Percentiles rank a stretch among this genome's conserved stretches.
phyloP scores from a whole-genome alignment of 2,329 filamentous ascomycete genomes.

The Conoideocrella luteorostrata region DNA sequence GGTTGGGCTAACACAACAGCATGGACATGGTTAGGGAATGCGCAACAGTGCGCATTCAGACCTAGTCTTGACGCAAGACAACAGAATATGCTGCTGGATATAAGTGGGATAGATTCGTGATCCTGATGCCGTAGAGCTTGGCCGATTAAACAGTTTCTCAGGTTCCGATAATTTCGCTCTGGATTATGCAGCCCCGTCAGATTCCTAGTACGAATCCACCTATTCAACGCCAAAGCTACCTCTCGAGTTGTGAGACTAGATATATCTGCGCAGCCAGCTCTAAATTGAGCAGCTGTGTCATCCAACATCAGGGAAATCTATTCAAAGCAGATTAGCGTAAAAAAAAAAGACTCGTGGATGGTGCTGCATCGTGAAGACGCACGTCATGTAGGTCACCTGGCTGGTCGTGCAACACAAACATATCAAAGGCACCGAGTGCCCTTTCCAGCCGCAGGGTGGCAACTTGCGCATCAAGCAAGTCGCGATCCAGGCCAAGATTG shows the following conservation, averaged over 20 bases:
- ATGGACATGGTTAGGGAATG: conserved; percentile 80
- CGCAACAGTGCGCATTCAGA: conserved; percentile 70
- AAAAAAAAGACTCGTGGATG: neutral
- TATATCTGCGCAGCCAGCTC: conserved; percentile 44
- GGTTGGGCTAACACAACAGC: conserved; percentile 62
- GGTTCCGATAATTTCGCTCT: conserved; percentile 63
- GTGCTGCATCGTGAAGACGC: conserved; percentile 18
- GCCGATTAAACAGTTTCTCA: conserved; percentile 85
- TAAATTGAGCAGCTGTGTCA: conserved; percentile 52
- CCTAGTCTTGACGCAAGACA: conserved; percentile 68
- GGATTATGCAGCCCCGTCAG: conserved; percentile 65
- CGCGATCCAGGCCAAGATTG: conserved; percentile 25
- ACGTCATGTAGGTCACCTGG: conserved; percentile 70
- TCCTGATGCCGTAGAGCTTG: conserved; percentile 65
- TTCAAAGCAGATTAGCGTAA: conserved; percentile 5
- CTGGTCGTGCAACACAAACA: conserved; percentile 74
- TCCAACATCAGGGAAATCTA: conserved; percentile 62
- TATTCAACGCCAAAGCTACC: conserved; percentile 61
- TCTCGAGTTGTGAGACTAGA: conserved; percentile 52
- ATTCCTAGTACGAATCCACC: conserved; percentile 61
- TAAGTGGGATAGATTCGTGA: conserved; percentile 77
- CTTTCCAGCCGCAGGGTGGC: conserved; percentile 53
- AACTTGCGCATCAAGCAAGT: conserved; percentile 25
- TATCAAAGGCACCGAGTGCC: conserved; percentile 75
- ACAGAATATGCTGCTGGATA: conserved; percentile 83